Evolutionary conservation across 1,139 yeast species (phyloP).

Genomic region (Pichia sp.): DNA sequence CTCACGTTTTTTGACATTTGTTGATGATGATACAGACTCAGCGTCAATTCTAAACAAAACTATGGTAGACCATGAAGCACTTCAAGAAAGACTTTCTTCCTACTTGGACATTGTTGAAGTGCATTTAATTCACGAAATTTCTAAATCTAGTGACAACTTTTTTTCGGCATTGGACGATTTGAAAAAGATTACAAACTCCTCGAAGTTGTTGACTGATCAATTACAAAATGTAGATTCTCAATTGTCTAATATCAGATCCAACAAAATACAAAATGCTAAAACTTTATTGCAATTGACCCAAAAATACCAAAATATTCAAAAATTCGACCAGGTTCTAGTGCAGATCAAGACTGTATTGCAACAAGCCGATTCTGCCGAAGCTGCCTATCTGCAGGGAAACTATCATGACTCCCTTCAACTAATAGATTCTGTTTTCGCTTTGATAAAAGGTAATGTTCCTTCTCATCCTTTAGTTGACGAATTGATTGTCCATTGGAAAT

Average conservation of each 20-base stretch:
- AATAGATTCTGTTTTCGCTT: slow-evolving; percentile 51
- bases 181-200: slow-evolving; percentile 54
- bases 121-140: slow-evolving; percentile 74
- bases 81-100: slow-evolving; percentile 80
- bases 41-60: slow-evolving; percentile 22
- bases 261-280: slow-evolving; percentile 52
- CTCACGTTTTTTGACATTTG: slow-evolving; percentile 33
- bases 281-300: slow-evolving; percentile 49
- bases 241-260: slow-evolving; percentile 42
- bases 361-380: slow-evolving; percentile 51
- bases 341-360: slow-evolving; percentile 55
- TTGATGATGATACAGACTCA: slow-evolving; percentile 21
- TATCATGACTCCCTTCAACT: slow-evolving; percentile 47
- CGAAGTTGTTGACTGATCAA: slow-evolving; percentile 48
- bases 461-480: slow-evolving; percentile 31
- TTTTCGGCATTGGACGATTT: slow-evolving; percentile 81
- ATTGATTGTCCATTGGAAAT: slow-evolving; percentile 45
- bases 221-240: slow-evolving; percentile 45
- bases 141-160: slow-evolving; percentile 78
- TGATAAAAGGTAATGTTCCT: slow-evolving; percentile 50
- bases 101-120: slow-evolving; percentile 84
- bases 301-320: slow-evolving; percentile 57
- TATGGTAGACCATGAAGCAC: slow-evolving; percentile 45
- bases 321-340: slow-evolving; percentile 59
- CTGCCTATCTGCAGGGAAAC: slow-evolving; percentile 42